Evolutionary conservation across 441 rosid genomes (phyloP).

Genomic region (Rhodomyrtus psidioides): DNA sequence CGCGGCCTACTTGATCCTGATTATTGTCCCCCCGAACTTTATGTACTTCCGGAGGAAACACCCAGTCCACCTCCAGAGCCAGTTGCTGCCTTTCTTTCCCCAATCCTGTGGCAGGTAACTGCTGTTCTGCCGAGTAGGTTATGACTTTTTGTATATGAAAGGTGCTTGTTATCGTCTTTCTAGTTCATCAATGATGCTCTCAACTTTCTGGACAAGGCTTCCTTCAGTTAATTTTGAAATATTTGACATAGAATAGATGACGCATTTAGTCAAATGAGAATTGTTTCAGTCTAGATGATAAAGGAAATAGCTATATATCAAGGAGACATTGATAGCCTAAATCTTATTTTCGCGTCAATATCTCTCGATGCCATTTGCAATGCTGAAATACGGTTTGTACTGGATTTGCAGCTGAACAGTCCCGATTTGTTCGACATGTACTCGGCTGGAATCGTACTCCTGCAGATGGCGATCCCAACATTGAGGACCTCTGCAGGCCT

Average conservation of each 20-base stretch:
- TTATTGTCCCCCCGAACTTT: constrained; percentile 89
- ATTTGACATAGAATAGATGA: not conserved
- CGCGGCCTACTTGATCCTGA: constrained; percentile 75
- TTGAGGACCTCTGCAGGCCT: constrained; percentile 60
- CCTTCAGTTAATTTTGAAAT: not conserved
- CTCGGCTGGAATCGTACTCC: constrained; percentile 79
- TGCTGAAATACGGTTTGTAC: constrained; percentile 4
- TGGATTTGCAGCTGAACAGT: constrained; percentile 66
- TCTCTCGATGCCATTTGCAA: not conserved
- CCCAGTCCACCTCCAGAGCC: constrained; percentile 97
- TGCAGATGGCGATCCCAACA: constrained; percentile 90
- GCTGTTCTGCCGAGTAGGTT: not conserved
- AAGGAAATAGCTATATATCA: no score
- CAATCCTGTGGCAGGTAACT: constrained; percentile 84
- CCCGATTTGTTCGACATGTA: constrained; percentile 94
- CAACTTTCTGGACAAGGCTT: not conserved
- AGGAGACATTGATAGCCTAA: no score
- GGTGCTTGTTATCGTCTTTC: not conserved
- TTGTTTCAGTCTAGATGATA: not conserved
- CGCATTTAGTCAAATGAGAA: not conserved
- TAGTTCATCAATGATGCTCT: not conserved
- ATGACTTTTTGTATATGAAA: not conserved
- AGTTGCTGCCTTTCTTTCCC: constrained; percentile 85
- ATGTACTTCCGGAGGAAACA: constrained; percentile 93
- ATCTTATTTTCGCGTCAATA: no score